phyloP scores from a whole-genome alignment of 1,284 basidiomycete genomes.

The Cystobasidium pallidum region DNA sequence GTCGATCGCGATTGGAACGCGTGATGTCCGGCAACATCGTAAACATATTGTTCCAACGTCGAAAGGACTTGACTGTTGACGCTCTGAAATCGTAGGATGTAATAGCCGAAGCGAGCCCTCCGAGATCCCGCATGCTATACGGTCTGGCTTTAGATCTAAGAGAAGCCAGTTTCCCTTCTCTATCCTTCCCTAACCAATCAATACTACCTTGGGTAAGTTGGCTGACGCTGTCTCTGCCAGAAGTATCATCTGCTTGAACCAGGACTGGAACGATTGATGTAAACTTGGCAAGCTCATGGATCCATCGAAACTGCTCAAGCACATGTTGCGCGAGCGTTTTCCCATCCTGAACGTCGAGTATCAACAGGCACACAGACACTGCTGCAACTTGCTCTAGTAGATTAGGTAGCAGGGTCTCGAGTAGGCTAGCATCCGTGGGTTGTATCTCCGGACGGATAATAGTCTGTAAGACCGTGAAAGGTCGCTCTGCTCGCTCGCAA shows the following conservation, averaged over 20 bases:
- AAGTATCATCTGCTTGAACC: not conserved
- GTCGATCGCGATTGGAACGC: not conserved
- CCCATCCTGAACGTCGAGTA: constrained; percentile 4
- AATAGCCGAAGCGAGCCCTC: not conserved
- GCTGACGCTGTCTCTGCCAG: constrained; percentile 16
- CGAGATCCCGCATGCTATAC: not conserved
- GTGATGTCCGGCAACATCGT: not conserved
- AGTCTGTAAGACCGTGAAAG: constrained; percentile 10
- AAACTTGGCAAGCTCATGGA: not conserved
- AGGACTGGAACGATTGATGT: constrained; percentile 10
- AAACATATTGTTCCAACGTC: not conserved
- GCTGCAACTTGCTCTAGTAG: constrained; percentile 27
- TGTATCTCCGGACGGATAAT: constrained; percentile 17
- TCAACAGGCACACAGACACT: constrained; percentile 16
- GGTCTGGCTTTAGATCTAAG: constrained; percentile 16
- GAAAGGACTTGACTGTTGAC: constrained; percentile 1
- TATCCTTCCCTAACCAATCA: constrained; percentile 17
- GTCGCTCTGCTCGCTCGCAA: constrained; percentile 13
- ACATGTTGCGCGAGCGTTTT: constrained; percentile 23
- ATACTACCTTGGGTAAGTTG: constrained; percentile 27
- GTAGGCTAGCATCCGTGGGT: not conserved
- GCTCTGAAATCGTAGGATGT: not conserved
- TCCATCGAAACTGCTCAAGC: not conserved
- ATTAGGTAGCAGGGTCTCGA: constrained; percentile 16
- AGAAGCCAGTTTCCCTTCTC: not conserved